phyloP scores from a whole-genome alignment of 805 yeast species.

The Barnettozyma pratensis region DNA sequence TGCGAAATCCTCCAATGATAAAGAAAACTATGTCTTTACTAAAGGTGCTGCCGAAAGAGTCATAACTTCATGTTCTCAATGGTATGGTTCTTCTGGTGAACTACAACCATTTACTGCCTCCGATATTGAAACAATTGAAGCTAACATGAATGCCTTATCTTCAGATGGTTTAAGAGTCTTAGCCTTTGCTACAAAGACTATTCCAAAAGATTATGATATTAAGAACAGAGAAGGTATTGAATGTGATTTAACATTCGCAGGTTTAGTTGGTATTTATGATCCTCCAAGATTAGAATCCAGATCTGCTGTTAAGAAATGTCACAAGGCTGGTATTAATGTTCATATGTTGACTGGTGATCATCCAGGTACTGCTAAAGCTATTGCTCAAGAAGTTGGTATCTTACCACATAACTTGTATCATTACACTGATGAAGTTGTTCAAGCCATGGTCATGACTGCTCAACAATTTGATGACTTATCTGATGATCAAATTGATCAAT shows the following conservation, averaged over 20 bases:
- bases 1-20: conserved; percentile 27
- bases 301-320: conserved; percentile 60
- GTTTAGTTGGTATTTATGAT: conserved; percentile 73
- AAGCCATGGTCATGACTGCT: conserved; percentile 74
- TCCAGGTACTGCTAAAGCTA: conserved; percentile 72
- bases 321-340: conserved; percentile 70
- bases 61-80: conserved; percentile 46
- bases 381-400: conserved; percentile 78
- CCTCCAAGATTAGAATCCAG: conserved; percentile 73
- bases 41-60: conserved; percentile 80
- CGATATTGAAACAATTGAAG: conserved; percentile 39
- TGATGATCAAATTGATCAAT: conserved; percentile 56
- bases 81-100: conserved; percentile 36
- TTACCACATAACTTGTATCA: conserved; percentile 56
- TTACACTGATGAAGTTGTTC: conserved; percentile 50
- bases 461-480: conserved; percentile 58
- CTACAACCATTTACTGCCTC: conserved; percentile 34
- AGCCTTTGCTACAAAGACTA: conserved; percentile 53
- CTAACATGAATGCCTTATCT: conserved; percentile 54
- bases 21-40: conserved; percentile 37
- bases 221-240: conserved; percentile 46
- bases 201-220: conserved; percentile 27
- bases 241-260: conserved; percentile 48
- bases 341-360: conserved; percentile 84
- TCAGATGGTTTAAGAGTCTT: conserved; percentile 66